Evolutionary conservation across 768 basidiomycete genomes (phyloP), one percentile per base, ranked within the genome.

Genomic region (Panus rudis): DNA sequence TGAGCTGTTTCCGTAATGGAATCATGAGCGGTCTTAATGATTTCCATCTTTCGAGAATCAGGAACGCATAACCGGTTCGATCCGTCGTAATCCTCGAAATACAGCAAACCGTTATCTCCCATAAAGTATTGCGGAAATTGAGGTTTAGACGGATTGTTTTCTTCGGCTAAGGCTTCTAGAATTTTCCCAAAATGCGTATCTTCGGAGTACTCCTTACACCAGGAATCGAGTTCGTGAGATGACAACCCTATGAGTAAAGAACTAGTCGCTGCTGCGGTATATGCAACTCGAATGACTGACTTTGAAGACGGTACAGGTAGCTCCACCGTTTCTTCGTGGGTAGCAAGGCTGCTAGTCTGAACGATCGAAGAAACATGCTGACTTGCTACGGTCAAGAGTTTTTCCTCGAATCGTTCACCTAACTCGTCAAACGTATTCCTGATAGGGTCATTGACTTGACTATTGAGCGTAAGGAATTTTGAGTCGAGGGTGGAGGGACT

Each of bases 401-500:
- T 39, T 24, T 12, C 38, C 17, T 39, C 38, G 17, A 39, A 39
- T 6, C 21, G 38, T 8, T 39, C 38, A 39, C 41, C 41, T 10
- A 44, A 24, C 12, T 41, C 37, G 10, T 6, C 38, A 20, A 10
- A 38, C 20, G 30, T 22, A 19, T 44, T 22, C 20, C 16, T 22
- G 14, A 40, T 37, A 13, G 42, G 42, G 23, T 38, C 37, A 11
- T 38, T 24, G 39, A 26, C 22, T 22, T 44, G n/a, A 10, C 8
- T 17, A 10, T 16, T 16, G 10, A 30, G 16, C 10, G 28, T 30
- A 10, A 30, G 16, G 10, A 16, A 30, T 10, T 10, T 16, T 10
- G 10, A 10, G 28, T 30, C 28, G 10, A 16, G 10, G 16, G 10
- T 30, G 28, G 16, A 68, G 13, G 62, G 61, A 20, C 56, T 47